A percentile compares a stretch with the other conserved stretches of the same genome.
Evolutionary conservation across 163 green algal genomes (phyloP).

Genomic region (Chlorella variabilis): DNA sequence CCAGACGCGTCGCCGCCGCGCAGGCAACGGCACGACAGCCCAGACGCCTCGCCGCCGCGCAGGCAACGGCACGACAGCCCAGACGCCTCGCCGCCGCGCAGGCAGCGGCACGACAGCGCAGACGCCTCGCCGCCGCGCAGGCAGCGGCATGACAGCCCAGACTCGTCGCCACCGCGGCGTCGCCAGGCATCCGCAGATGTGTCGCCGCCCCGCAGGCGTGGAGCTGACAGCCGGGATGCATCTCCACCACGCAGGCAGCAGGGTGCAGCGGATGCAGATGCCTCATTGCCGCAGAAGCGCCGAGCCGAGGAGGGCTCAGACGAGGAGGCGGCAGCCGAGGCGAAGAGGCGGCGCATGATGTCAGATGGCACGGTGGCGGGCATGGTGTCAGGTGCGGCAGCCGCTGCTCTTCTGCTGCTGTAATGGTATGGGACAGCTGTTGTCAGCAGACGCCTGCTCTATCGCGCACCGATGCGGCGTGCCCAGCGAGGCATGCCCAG

Average conservation of each 20-base stretch:
- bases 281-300: slow-evolving; percentile 40
- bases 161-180: slow-evolving; percentile 35
- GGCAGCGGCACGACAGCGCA: slow-evolving; percentile 38
- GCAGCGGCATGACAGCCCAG: slow-evolving; percentile 49
- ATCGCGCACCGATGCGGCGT: too few relatives aligned
- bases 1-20: slow-evolving; percentile 35
- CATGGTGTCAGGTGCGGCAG: slow-evolving; percentile 60
- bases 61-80: slow-evolving; percentile 45
- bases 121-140: slow-evolving; percentile 37
- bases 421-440: not conserved
- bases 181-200: slow-evolving; percentile 14
- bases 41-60: slow-evolving; percentile 48
- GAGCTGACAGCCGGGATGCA: slow-evolving; percentile 33
- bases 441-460: too few relatives aligned
- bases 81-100: slow-evolving; percentile 52
- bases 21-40: slow-evolving; percentile 42
- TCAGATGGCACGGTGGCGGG: slow-evolving; percentile 74
- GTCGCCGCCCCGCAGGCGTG: slow-evolving; percentile 28
- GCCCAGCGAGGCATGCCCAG: too few relatives aligned
- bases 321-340: not conserved
- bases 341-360: slow-evolving; percentile 56
- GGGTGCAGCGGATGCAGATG: slow-evolving; percentile 19
- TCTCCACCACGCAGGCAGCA: slow-evolving; percentile 18
- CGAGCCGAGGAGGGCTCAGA: not conserved
- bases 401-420: not conserved